Conservation (phyloP, 2,329 filamentous ascomycete genomes). For the Fusarium denticulatum region DNA sequence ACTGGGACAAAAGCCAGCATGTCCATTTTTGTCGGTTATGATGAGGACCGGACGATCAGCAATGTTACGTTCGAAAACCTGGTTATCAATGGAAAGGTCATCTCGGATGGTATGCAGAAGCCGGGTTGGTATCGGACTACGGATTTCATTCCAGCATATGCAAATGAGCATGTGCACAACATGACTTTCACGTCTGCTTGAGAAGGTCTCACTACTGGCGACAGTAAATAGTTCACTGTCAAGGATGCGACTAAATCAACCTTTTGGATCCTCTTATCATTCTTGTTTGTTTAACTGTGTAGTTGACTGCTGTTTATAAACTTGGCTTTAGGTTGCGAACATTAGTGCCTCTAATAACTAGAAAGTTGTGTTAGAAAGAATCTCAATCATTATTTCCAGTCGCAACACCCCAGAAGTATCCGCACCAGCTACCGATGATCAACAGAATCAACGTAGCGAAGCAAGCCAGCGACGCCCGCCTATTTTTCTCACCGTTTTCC, state of each 20-base stretch:
- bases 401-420: too few relatives aligned
- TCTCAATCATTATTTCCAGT: too few relatives aligned
- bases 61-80: neutral
- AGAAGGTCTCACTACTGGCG: rapidly evolving
- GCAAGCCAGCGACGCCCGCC: too few relatives aligned
- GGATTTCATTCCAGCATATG: neutral
- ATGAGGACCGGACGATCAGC: neutral
- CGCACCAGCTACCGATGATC: too few relatives aligned
- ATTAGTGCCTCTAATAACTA: too few relatives aligned
- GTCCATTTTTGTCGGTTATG: neutral
- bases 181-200: neutral
- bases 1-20: neutral
- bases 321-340: too few relatives aligned
- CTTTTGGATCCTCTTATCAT: too few relatives aligned
- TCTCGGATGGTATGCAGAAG: neutral
- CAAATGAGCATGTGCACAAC: neutral
- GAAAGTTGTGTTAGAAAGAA: too few relatives aligned
- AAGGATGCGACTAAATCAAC: rapidly evolving
- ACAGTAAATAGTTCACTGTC: neutral
- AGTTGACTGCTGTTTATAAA: too few relatives aligned
- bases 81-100: neutral
- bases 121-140: neutral
- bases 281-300: too few relatives aligned
- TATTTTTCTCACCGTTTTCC: too few relatives aligned
- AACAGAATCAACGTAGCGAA: too few relatives aligned